Conservation (phyloP, 306 rosid species). For the Begonia fuchsioides region DNA sequence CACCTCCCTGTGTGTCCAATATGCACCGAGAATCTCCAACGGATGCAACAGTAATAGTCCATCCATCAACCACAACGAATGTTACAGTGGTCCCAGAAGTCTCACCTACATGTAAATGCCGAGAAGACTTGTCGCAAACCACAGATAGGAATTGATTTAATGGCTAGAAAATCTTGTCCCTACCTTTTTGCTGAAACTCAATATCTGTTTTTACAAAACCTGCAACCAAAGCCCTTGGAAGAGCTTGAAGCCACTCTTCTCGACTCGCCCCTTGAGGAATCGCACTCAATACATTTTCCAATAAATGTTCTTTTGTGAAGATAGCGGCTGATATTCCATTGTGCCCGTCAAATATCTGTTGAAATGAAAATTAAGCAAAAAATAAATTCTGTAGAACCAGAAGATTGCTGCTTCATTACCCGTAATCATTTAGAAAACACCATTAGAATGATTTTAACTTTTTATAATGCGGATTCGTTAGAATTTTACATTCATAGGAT, state of each 20-base stretch:
- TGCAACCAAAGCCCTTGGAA: constrained; percentile 93
- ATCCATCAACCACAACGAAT: constrained; percentile 73
- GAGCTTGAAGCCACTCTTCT: constrained; percentile 91
- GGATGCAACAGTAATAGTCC: constrained; percentile 97
- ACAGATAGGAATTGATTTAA: neutral
- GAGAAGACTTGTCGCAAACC: constrained; percentile 1
- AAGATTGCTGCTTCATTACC: constrained; percentile 13
- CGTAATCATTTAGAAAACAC: too few relatives aligned
- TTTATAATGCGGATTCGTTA: too few relatives aligned
- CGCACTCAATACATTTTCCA: constrained; percentile 78
- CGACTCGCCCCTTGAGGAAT: constrained; percentile 80
- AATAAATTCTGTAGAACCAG: constrained; percentile 22
- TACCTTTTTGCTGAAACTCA: constrained; percentile 94
- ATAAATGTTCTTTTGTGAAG: constrained; percentile 65
- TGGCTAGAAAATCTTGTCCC: constrained; percentile 1
- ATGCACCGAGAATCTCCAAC: constrained; percentile 99
- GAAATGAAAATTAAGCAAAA: constrained; percentile 20
- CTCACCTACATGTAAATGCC: constrained; percentile 39
- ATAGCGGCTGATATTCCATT: constrained; percentile 96
- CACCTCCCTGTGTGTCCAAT: constrained; percentile 85
- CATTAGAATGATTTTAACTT: too few relatives aligned
- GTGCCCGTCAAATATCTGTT: constrained; percentile 95
- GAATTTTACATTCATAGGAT: too few relatives aligned
- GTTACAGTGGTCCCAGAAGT: constrained; percentile 99
- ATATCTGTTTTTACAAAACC: constrained; percentile 97